Percentiles rank a stretch among this genome's conserved stretches.
Evolutionary conservation across 2,329 filamentous ascomycete species (phyloP).

Genomic region (Amauroascus niger): DNA sequence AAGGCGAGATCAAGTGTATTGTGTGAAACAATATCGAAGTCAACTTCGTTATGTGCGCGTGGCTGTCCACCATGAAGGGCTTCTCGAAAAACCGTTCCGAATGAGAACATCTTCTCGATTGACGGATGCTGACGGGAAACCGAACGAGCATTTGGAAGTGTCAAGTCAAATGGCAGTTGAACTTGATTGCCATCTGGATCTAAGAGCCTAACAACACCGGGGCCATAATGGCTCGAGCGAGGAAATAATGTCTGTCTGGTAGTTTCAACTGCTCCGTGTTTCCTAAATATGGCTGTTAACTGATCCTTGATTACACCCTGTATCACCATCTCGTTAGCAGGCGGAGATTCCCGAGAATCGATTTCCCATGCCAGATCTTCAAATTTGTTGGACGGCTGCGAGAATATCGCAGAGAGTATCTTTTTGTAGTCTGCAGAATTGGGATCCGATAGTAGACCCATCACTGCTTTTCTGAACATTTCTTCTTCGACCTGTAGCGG

Average conservation of each 20-base stretch:
- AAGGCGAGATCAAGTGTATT: conserved; percentile 72
- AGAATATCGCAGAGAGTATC: conserved; percentile 77
- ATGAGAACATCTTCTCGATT: conserved; percentile 69
- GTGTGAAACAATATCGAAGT: conserved; percentile 89
- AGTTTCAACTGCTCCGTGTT: conserved; percentile 79
- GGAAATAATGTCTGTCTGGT: conserved; percentile 70
- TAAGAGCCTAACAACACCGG: conserved; percentile 67
- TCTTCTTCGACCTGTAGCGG: conserved; percentile 90
- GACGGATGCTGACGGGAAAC: conserved; percentile 58
- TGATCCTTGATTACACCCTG: conserved; percentile 65
- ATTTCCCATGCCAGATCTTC: conserved; percentile 76
- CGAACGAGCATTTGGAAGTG: conserved; percentile 74
- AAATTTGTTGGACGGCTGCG: conserved; percentile 62
- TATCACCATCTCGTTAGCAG: conserved; percentile 50
- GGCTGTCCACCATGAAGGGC: conserved; percentile 71
- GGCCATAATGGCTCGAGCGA: conserved; percentile 64
- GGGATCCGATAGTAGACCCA: conserved; percentile 63
- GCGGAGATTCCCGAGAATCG: conserved; percentile 46
- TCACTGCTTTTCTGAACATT: conserved; percentile 72
- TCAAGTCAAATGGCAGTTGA: conserved; percentile 89
- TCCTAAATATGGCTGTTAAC: conserved; percentile 68
- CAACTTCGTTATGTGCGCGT: conserved; percentile 72
- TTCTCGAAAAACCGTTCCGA: conserved; percentile 80
- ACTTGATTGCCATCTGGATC: conserved; percentile 78
- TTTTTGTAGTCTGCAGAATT: conserved; percentile 82